These are phyloP conservation scores for Ceratobasidium sp. DNA, from an alignment of 1,284 basidiomycete species.

Conservation along the genomic window DNA sequence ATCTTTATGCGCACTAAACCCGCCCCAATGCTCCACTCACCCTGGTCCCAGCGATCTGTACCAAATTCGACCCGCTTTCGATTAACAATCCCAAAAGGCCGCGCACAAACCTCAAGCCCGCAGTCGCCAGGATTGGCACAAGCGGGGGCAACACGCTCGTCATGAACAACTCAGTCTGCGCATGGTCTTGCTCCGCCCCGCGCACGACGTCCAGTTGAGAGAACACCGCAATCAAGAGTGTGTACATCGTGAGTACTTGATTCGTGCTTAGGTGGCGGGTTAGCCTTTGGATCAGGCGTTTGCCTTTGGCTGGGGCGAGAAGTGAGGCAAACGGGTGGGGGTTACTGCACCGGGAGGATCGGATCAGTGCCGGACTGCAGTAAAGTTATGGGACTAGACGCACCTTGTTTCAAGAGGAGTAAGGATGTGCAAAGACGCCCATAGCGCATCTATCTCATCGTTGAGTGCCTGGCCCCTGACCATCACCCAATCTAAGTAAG, in stretches of 20 bases:
- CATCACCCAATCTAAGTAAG: constrained; percentile 38
- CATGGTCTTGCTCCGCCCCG: constrained; percentile 82
- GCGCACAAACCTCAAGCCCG: constrained; percentile 82
- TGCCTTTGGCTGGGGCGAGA: constrained; percentile 90
- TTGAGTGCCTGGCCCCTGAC: constrained; percentile 70
- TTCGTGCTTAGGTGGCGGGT: constrained; percentile 85
- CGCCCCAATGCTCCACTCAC: constrained; percentile 69
- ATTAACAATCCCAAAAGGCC: constrained; percentile 88
- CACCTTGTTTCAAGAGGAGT: constrained; percentile 91
- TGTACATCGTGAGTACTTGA: constrained; percentile 87
- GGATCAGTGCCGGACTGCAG: constrained; percentile 9
- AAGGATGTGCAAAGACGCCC: constrained; percentile 85
- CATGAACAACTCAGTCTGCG: constrained; percentile 90
- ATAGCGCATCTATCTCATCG: constrained; percentile 75
- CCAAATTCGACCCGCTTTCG: constrained; percentile 67
- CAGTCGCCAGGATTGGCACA: constrained; percentile 80
- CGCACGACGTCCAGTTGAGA: constrained; percentile 90
- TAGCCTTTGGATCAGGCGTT: constrained; percentile 89
- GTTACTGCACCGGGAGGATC: constrained; percentile 61
- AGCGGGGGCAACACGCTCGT: constrained; percentile 88
- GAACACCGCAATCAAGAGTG: constrained; percentile 94
- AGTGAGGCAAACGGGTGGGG: constrained; percentile 98
- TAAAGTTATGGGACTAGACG: constrained; percentile 47
- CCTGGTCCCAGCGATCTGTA: constrained; percentile 46
- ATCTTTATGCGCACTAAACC: constrained; percentile 60